Base-by-base conservation (phyloP, 202 grass and related monocot genomes). In the Brachypodium distachyon region DNA sequence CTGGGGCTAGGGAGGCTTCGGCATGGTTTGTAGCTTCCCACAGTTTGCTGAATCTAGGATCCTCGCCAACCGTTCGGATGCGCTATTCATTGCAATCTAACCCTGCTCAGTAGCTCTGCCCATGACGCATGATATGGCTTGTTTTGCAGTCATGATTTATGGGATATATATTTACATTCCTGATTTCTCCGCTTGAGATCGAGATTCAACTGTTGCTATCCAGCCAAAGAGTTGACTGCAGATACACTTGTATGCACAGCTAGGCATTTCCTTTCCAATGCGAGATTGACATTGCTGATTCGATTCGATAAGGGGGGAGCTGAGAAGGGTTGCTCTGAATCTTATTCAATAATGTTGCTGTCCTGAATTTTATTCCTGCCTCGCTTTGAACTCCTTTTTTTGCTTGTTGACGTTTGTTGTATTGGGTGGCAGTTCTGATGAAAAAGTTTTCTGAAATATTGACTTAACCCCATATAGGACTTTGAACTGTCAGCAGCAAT, bases 11-110 rank as follows among this genome's bases (percentile, higher is more conserved):
- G 3, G 22, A 13, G 27, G 18, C 22, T 18, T 12, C 1, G 5
- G 29, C 56, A 1, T 9, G 52, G 0, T 36, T 68, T 12, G n/a
- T 27, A n/a, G 10, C 67, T 13, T 31, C 11, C 12, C 39, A 18
- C 14, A 2, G 1, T 9, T 19, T 16, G 37, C 22, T 40, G 73
- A 70, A 84, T 88, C 80, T 72, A 56, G 70, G 38, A 33, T 84
- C 3, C 5, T n/a, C 7, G 17, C 31, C 1, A 11, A n/a, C 5
- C 7, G 21, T 22, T 7, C 13, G 1, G 62, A 66, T 27, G 62
- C 37, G 36, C 6, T 5, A 0, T 17, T 17, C 22, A 0, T 0
- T 17, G 13, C 23, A 55, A 4, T 26, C 14, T 17, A 25, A 21
- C 3, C 13, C 0, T 58, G 38, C 25, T 52, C 16, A 4, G 10